Evolutionary conservation across 2,329 filamentous ascomycete genomes (phyloP), one percentile per base, ranked within the genome.

Genomic region (Mycogone perniciosa): DNA sequence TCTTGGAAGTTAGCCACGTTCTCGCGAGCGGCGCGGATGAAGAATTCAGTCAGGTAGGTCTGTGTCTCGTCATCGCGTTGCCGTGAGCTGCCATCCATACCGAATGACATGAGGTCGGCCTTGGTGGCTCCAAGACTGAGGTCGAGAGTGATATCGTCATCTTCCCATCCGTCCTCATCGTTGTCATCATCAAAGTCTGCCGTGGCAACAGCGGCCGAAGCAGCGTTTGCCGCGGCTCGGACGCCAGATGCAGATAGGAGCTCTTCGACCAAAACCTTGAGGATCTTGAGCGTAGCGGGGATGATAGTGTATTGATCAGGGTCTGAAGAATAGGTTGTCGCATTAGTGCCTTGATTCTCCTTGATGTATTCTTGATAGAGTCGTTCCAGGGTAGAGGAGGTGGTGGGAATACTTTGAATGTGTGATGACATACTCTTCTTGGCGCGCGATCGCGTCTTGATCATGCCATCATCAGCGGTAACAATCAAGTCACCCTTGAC

Each of bases 211-310:
- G 82, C 84, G 0, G 81, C 80, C 2, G 81, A 80, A 0, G 82
- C 85, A 0, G 81, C 79, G 13, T 79, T 81, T 1, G 84, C 75
- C 46, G 82, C 78, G 44, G 73, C 73, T 53, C 75, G 71, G n/a
- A 72, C 70, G 27, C 88, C 89, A 4, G 88, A 85, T 2, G 90
- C 89, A 0, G 88, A 89, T 5, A 88, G 76, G 3, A 99, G 81
- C 71, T 99, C 93, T 64, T 96, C 89, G 43, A 97, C 86, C 7
- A 99, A 81, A 4, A 97, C 86, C 74, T 99, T 99, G 69, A 97
- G 73, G 54, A 99, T 96, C 73, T 99, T 99, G 63, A 99, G 79
- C 1, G 89, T 85, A 0, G 91, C 91, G 0, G 91, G 82, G 52
- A 99, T 83, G 54, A 88, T 82, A 5, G 90, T 96, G 72, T 86